Conservation (phyloP, 2,329 filamentous ascomycete species). For the Calonectria fujianensis region DNA sequence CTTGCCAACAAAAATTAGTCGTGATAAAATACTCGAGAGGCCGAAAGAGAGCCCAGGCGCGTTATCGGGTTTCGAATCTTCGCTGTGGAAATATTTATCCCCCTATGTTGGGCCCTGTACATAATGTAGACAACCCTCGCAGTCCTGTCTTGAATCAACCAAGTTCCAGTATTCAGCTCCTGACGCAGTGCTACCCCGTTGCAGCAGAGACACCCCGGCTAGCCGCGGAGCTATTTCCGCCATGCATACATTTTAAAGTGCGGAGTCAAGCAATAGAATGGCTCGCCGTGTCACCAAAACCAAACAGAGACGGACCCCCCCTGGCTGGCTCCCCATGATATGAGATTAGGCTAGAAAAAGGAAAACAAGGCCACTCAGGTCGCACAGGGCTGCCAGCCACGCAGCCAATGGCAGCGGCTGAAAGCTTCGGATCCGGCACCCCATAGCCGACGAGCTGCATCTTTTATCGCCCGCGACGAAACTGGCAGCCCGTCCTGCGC, state of each 20-base stretch:
- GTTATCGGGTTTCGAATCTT: background rate
- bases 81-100: slow-evolving; percentile 2
- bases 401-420: slow-evolving; percentile 4
- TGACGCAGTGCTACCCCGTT: slow-evolving; percentile 13
- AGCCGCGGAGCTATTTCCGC: slow-evolving; percentile 24
- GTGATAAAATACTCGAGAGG: background rate
- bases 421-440: slow-evolving; percentile 8
- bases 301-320: background rate
- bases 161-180: slow-evolving; percentile 12
- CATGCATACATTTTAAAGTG: slow-evolving; percentile 9
- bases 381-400: slow-evolving; percentile 34
- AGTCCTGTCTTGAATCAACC: background rate
- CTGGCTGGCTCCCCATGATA: background rate
- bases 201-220: background rate
- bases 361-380: background rate
- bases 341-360: background rate
- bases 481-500: slow-evolving; percentile 5
- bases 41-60: background rate
- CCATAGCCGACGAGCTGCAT: slow-evolving; percentile 17
- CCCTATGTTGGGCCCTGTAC: slow-evolving; percentile 1
- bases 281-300: background rate
- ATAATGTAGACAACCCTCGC: background rate
- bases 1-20: background rate
- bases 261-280: background rate
- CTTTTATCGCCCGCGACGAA: slow-evolving; percentile 19